These are phyloP conservation scores for Claviceps sp. DNA, from an alignment of 2,329 filamentous ascomycete species.

Conservation along the genomic window DNA sequence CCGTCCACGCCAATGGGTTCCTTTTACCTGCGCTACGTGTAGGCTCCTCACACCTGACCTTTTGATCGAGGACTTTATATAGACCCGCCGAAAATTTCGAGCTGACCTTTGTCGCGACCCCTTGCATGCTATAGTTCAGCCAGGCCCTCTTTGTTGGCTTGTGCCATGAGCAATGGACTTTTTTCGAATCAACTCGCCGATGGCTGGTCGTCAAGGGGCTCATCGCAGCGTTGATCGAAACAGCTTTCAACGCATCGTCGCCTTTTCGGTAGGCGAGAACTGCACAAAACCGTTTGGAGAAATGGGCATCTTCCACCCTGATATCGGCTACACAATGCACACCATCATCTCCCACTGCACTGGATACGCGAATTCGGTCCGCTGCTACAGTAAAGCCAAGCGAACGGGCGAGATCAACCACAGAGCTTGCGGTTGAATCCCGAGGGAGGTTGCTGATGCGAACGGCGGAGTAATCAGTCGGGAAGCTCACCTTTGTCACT, in stretches of 20 bases:
- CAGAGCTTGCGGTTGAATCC: constrained; percentile 7
- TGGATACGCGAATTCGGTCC: not conserved
- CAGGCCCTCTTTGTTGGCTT: constrained; percentile 15
- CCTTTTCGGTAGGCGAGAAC: not conserved
- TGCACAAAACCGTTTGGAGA: not conserved
- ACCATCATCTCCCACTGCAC: not conserved
- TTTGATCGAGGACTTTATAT: not conserved
- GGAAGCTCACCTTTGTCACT: constrained; percentile 15
- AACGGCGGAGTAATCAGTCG: constrained; percentile 23
- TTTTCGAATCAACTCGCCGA: constrained; percentile 20
- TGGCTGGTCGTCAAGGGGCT: constrained; percentile 11
- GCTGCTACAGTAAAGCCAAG: not conserved
- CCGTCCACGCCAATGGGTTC: constrained; percentile 2
- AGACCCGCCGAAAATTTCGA: constrained; percentile 10
- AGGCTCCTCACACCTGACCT: not conserved
- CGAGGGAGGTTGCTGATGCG: constrained; percentile 17
- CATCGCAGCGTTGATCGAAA: constrained; percentile 8
- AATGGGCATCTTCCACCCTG: not conserved
- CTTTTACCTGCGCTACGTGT: constrained; percentile 3
- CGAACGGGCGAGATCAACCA: constrained; percentile 11
- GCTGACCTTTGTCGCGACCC: constrained; percentile 10
- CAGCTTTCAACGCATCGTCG: not conserved
- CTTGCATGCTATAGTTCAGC: constrained; percentile 15
- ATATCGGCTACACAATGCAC: not conserved
- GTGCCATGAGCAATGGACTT: constrained; percentile 24